phyloP scores from a whole-genome alignment of 1,284 basidiomycete genomes.

The Volvariella surrecta region DNA sequence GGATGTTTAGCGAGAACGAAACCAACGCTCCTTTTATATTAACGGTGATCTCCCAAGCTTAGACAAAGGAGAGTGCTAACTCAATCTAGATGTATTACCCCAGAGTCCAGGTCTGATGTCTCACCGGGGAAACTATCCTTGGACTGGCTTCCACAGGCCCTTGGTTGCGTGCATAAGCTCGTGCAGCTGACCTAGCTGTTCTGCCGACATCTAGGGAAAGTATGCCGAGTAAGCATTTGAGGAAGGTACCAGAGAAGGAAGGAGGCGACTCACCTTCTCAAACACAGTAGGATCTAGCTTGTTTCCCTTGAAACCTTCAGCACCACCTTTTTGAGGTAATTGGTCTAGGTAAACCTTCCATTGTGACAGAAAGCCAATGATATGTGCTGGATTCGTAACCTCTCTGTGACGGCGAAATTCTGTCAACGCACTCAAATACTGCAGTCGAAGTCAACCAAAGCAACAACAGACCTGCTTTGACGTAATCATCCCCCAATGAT shows the following conservation, averaged over 20 bases:
- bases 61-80: no score
- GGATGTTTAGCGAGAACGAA: no score
- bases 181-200: conserved; percentile 87
- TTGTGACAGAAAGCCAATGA: conserved; percentile 88
- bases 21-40: no score
- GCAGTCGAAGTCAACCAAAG: conserved; percentile 1
- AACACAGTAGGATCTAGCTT: conserved; percentile 69
- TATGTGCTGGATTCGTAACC: conserved; percentile 79
- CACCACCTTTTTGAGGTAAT: conserved; percentile 39
- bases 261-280: conserved; percentile 57
- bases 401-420: conserved; percentile 79
- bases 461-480: conserved; percentile 80
- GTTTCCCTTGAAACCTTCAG: conserved; percentile 51
- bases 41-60: no score
- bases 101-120: no score
- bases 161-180: conserved; percentile 88
- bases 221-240: not conserved
- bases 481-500: conserved; percentile 79
- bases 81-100: no score
- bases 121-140: conserved; percentile 8
- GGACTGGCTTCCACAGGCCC: conserved; percentile 68
- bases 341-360: conserved; percentile 89
- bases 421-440: conserved; percentile 18
- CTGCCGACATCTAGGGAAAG: conserved; percentile 66
- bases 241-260: no score